Conservation (phyloP, 176 grass and related monocot genomes). For the Carex scoparia region DNA sequence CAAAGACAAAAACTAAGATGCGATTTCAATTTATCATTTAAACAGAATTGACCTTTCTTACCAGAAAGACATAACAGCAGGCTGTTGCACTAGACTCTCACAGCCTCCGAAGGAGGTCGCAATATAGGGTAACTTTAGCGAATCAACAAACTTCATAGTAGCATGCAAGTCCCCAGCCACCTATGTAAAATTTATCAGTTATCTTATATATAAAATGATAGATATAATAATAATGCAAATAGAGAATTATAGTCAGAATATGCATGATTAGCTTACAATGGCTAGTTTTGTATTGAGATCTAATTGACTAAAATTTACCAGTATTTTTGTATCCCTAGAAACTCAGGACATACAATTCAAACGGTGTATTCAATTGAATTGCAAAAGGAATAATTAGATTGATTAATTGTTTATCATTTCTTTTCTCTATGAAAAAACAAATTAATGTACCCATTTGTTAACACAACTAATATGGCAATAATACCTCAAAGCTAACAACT, state of each 20-base stretch:
- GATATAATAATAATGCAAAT: background rate
- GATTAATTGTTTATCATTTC: too few species aligned
- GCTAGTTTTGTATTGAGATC: background rate
- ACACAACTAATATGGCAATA: background rate
- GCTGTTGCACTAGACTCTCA: conserved; percentile 89
- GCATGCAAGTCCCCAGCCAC: conserved; percentile 58
- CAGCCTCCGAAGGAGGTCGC: conserved; percentile 95
- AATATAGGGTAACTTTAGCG: conserved; percentile 75
- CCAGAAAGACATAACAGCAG: conserved; percentile 98
- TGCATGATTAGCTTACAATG: background rate
- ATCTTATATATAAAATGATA: background rate
- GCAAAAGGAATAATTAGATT: too few species aligned
- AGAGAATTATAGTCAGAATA: too few species aligned
- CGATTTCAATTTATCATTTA: background rate
- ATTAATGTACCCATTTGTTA: too few species aligned
- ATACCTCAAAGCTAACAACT: conserved; percentile 96
- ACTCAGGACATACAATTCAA: background rate
- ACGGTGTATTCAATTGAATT: background rate
- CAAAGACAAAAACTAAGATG: background rate
- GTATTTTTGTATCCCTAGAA: background rate
- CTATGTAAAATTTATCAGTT: conserved; percentile 7
- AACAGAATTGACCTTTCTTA: conserved; percentile 5
- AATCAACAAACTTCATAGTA: conserved; percentile 79
- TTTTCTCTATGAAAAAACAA: too few species aligned
- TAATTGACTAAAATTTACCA: background rate